phyloP scores from a whole-genome alignment of 768 basidiomycete genomes.

The Lanmaoa rubissima region DNA sequence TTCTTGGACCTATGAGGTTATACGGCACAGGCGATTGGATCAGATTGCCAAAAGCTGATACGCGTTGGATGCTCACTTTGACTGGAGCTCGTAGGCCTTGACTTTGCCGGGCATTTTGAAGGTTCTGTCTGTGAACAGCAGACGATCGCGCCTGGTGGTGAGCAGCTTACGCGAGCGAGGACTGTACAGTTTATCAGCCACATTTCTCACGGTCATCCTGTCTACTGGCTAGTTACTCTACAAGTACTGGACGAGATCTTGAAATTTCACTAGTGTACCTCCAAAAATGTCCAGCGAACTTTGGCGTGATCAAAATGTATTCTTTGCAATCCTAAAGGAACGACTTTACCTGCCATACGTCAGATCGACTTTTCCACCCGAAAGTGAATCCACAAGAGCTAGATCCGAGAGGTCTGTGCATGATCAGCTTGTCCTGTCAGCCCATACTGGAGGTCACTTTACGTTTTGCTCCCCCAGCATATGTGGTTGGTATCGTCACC shows the following conservation, averaged over 20 bases:
- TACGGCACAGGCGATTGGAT: conserved; percentile 5
- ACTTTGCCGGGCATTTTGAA: conserved; percentile 84
- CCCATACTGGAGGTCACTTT: conserved; percentile 4
- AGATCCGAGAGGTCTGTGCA: conserved; percentile 74
- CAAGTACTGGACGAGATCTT: conserved; percentile 42
- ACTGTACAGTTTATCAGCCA: conserved; percentile 47
- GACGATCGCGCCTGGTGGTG: conserved; percentile 28
- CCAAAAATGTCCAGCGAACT: conserved; percentile 74
- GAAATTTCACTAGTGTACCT: conserved; percentile 59
- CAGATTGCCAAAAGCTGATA: not conserved
- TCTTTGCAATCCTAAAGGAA: not conserved
- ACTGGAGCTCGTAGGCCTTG: conserved; percentile 95
- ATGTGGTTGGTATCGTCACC: conserved; percentile 89
- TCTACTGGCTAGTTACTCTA: not conserved
- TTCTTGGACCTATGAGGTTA: conserved; percentile 74
- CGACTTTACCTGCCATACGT: conserved; percentile 37
- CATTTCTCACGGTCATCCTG: conserved; percentile 32
- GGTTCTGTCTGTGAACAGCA: conserved; percentile 33
- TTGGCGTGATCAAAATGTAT: not conserved
- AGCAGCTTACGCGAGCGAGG: conserved; percentile 29
- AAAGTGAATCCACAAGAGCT: conserved; percentile 74
- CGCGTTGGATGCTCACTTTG: conserved; percentile 61
- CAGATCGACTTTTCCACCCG: conserved; percentile 66
- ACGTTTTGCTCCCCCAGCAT: conserved; percentile 96
- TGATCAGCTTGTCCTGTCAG: not conserved